phyloP scores from a whole-genome alignment of 192 early-diverging fungal species.

The Backusella mclennaniae region DNA sequence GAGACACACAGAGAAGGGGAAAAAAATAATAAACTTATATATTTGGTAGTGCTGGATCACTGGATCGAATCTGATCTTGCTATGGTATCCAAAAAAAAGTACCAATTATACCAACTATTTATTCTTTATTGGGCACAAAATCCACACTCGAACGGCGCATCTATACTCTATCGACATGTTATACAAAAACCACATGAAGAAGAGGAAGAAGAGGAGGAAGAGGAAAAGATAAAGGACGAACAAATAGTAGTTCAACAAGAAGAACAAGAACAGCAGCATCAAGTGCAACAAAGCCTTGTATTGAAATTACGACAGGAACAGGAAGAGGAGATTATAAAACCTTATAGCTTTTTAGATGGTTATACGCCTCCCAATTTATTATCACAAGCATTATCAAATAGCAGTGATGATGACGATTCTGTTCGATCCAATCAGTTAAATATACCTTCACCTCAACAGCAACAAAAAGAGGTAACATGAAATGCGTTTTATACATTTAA shows the following conservation, averaged over 20 bases:
- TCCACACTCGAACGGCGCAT: slow-evolving; percentile 48
- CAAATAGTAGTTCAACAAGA: not conserved
- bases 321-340: not conserved
- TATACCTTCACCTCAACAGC: not conserved
- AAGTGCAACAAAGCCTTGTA: not conserved
- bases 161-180: slow-evolving; percentile 46
- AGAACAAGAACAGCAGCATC: not conserved
- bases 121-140: slow-evolving; percentile 63
- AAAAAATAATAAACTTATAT: not conserved
- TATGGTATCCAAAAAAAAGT: slow-evolving; percentile 41
- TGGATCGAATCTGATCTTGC: slow-evolving; percentile 42
- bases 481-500: not conserved
- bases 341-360: slow-evolving; percentile 8
- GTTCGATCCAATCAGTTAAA: slow-evolving; percentile 5
- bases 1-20: not conserved
- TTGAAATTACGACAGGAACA: not conserved
- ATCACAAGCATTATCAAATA: not conserved
- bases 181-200: slow-evolving; percentile 25
- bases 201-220: not conserved
- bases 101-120: slow-evolving; percentile 49
- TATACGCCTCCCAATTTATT: slow-evolving; percentile 6
- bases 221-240: not conserved
- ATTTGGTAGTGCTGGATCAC: slow-evolving; percentile 43
- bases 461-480: slow-evolving; percentile 12
- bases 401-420: slow-evolving; percentile 14